Conservation (phyloP, 108 stramenopile species). For the Nannochloropsis oceanica region DNA sequence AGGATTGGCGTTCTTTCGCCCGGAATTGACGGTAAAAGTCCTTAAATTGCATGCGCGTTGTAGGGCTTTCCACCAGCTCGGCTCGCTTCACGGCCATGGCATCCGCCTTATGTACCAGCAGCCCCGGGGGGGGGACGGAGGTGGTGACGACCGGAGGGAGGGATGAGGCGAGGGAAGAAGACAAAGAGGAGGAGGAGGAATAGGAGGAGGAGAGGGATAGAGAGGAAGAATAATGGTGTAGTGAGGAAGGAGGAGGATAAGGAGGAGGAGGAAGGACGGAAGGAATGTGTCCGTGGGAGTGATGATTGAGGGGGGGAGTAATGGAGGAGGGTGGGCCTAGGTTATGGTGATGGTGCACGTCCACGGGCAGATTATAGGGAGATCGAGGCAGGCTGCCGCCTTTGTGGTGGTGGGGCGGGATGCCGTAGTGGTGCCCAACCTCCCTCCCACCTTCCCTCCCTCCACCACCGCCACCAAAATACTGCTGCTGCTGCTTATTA, state of each 20-base stretch:
- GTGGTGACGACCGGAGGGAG: neutral
- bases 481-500: neutral
- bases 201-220: neutral
- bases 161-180: neutral
- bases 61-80: conserved; percentile 23
- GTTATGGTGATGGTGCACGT: neutral
- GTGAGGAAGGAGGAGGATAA: neutral
- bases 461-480: neutral
- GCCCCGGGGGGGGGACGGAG: neutral
- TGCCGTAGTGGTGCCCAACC: no score
- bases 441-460: neutral
- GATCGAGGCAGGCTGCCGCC: no score
- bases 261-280: neutral
- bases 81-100: conserved; percentile 14
- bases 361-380: no score
- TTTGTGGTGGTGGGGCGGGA: no score
- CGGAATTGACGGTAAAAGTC: conserved; percentile 24
- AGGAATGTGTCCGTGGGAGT: neutral
- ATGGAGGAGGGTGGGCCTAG: neutral
- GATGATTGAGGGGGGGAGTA: neutral
- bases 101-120: neutral
- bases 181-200: neutral
- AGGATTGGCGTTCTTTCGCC: conserved; percentile 11
- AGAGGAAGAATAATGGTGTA: no score
- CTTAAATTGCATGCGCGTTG: conserved; percentile 17